Percentiles rank a stretch among this genome's conserved stretches.
phyloP scores from a whole-genome alignment of 2,329 filamentous ascomycete genomes.

The Thielaviopsis musarum region DNA sequence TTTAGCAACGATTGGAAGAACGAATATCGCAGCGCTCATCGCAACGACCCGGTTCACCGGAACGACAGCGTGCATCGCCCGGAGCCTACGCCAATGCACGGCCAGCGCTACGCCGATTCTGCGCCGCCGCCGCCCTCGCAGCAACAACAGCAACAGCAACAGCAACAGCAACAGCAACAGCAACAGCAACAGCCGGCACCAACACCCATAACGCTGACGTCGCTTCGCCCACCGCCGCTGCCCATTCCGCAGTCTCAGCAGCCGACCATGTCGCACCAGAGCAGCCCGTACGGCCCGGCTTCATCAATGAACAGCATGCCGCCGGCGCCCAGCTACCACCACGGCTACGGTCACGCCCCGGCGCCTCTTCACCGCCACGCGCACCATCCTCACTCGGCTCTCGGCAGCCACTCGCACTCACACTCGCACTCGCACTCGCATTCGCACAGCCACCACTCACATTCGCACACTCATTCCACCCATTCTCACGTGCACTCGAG shows the following conservation, averaged over 20 bases:
- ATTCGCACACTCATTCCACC: background rate
- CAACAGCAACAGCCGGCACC: constrained; percentile 12
- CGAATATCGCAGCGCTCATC: constrained; percentile 6
- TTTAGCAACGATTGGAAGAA: constrained; percentile 4
- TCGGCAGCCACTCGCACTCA: constrained; percentile 1
- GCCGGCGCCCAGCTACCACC: constrained; percentile 16
- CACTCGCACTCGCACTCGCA: background rate
- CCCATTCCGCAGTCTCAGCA: constrained; percentile 26
- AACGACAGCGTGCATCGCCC: constrained; percentile 1
- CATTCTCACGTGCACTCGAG: background rate
- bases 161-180: too few relatives aligned
- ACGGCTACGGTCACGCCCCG: background rate
- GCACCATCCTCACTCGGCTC: constrained; percentile 5
- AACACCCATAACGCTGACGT: constrained; percentile 18
- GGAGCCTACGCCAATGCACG: constrained; percentile 1
- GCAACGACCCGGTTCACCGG: constrained; percentile 1
- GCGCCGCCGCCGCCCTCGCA: constrained; percentile 1
- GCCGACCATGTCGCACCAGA: constrained; percentile 25
- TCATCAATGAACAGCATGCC: constrained; percentile 22
- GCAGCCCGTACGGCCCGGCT: constrained; percentile 18
- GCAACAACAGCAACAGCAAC: background rate
- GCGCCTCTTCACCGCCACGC: constrained; percentile 3
- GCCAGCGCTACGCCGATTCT: constrained; percentile 5
- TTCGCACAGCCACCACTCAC: background rate
- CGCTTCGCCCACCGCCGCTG: constrained; percentile 33